These are phyloP conservation scores for Claviceps paspali DNA, from an alignment of 2,329 filamentous ascomycete species.

Conservation along the genomic window DNA sequence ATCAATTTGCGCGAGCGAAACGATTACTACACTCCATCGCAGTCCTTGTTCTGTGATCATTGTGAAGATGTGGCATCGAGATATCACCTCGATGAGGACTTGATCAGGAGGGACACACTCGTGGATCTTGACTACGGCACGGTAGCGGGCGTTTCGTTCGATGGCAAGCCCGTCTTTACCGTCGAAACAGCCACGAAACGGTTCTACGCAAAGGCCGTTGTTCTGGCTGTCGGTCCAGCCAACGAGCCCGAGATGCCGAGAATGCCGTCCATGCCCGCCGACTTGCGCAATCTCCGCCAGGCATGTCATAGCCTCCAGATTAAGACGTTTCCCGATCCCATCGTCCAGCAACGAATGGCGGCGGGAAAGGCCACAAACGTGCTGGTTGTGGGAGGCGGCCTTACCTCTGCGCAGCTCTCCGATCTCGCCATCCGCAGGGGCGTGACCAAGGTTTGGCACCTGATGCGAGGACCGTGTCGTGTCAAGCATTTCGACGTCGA, in stretches of 20 bases:
- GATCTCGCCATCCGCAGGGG: conserved; percentile 51
- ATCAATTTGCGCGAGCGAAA: conserved; percentile 54
- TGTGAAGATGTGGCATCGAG: conserved; percentile 40
- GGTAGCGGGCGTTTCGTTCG: conserved; percentile 25
- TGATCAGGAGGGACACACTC: conserved; percentile 48
- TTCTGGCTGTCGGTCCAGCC: conserved; percentile 57
- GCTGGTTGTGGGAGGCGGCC: conserved; percentile 57
- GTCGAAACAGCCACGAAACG: conserved; percentile 38
- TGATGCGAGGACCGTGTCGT: conserved; percentile 45
- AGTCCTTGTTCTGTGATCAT: conserved; percentile 45
- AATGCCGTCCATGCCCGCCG: conserved; percentile 18
- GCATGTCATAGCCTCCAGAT: conserved; percentile 52
- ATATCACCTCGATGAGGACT: conserved; percentile 28
- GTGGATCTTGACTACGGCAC: conserved; percentile 44
- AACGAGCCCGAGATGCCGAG: conserved; percentile 37
- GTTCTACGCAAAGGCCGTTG: conserved; percentile 46
- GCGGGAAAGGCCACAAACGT: conserved; percentile 40
- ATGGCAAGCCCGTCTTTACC: conserved; percentile 46
- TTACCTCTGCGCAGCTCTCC: conserved; percentile 60
- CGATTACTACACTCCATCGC: conserved; percentile 54
- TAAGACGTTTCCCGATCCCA: conserved; percentile 36
- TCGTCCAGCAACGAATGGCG: conserved; percentile 37
- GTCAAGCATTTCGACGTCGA: conserved; percentile 69
- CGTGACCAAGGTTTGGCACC: conserved; percentile 51
- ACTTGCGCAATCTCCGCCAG: conserved; percentile 18